Base-by-base conservation (phyloP, 192 early-diverging fungal species). In the Thamnidium elegans region DNA sequence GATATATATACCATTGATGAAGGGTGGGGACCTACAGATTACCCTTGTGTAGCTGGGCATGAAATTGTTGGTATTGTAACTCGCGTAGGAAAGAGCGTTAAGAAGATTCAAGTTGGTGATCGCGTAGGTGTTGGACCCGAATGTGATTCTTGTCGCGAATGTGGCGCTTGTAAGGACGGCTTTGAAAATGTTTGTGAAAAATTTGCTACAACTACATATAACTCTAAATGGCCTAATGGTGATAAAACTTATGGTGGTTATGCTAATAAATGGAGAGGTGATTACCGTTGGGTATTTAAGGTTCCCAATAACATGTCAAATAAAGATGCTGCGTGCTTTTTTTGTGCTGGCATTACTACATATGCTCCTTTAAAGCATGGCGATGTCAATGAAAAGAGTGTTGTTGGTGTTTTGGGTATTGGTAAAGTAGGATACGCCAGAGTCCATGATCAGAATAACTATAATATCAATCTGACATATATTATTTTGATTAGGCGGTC, bases 321-420 rank as follows among this genome's bases (percentile, higher is more conserved):
- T 13, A 68, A 69, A 7, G 80, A 81, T 32, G 88, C 86, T 9
- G 82, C 85, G 1, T 86, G 90, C 7, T 76, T 94, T 19, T 62
- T 94, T 59, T 94, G 91, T 71, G 91, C 88, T 42, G 92, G 66
- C 23, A 54, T 82, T 55, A 90, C 92, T 21, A 80, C 85, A 3
- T 88, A 69, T 51, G 55, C 67, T 36, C 73, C 86, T 53, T 66
- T 89, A 9, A 62, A 68, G 23, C 66, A 65, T 2, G 26, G 58
- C 55, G 52, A 75, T 30, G 69, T 81, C 30, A 71, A 68, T 19
- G 20, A 77, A 0, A 72, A 76, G 0, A 75, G 62, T 34, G 43
- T 39, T 21, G 17, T 58, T 2, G 42, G 56, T 21, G 6, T 58
- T 44, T 6, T 58, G 17, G 56, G 56, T 3, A 21, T 58, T 1